Conservation (phyloP, 805 yeast genomes). For the Kazachstania viticola region DNA sequence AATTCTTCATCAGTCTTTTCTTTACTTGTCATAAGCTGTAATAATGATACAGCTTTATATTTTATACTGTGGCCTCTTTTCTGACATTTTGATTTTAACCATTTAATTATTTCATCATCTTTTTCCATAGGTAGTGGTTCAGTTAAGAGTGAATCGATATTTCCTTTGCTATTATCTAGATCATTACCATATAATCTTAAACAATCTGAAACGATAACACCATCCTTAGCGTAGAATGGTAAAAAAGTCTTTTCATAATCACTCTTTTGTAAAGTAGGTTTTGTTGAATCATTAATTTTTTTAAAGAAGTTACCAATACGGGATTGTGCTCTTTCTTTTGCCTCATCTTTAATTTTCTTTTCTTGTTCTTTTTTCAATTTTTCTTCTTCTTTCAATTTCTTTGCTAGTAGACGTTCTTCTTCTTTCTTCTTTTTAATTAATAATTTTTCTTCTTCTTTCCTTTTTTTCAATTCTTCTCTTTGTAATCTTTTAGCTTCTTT, state of each 20-base stretch:
- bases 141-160: conserved; percentile 19
- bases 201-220: conserved; percentile 16
- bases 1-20: conserved; percentile 30
- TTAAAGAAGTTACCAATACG: conserved; percentile 28
- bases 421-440: conserved; percentile 10
- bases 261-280: conserved; percentile 13
- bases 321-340: conserved; percentile 28
- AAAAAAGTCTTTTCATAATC: conserved; percentile 27
- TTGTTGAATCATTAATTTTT: conserved; percentile 20
- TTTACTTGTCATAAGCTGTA: conserved; percentile 28
- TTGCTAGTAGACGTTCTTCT: conserved; percentile 9
- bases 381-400: conserved; percentile 18
- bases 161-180: conserved; percentile 5
- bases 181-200: conserved; percentile 2
- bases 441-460: conserved; percentile 13
- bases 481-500: conserved; percentile 9
- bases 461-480: conserved; percentile 15
- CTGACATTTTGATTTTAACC: conserved; percentile 12
- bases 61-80: conserved; percentile 19
- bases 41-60: conserved; percentile 24
- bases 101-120: conserved; percentile 5
- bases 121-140: no score
- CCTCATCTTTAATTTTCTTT: conserved; percentile 21
- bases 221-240: conserved; percentile 30
- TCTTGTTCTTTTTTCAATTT: conserved; percentile 16